Evolutionary conservation across 2,329 filamentous ascomycete species (phyloP), one percentile per base, ranked within the genome.

Genomic region (Neonectria ditissima): DNA sequence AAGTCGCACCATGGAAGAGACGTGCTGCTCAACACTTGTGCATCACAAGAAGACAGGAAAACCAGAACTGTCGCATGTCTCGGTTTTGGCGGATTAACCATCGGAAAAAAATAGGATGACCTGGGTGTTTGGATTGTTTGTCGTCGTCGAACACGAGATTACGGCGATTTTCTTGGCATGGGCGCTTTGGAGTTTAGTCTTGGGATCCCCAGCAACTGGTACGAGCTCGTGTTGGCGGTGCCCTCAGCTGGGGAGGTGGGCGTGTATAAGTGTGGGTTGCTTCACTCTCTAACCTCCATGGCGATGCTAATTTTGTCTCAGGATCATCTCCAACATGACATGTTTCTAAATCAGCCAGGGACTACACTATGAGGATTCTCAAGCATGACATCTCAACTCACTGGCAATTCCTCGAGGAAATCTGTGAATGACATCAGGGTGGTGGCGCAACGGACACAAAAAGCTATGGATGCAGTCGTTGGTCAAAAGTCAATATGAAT

Each of bases 391-490:
- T 32, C 47, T 32, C 26, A 50, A 50, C 28, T 50, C 28, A 20
- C n/a, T n/a, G 22, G 14, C 9, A 9, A 8, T 20, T 20, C n/a
- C 26, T 50, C 16, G 13, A 32, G 16, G 16, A 11, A 8, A 20
- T 22, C 28, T 20, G n/a, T 11, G 28, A 32, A 20, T 13, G 47
- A n/a, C 6, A 14, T 34, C 11, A 34, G 37, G n/a, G 20, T 7
- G 28, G n/a, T 34, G 28, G 47, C 47, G 28, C n/a, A 50, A 50
- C 37, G 45, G 26, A 28, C 28, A 50, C 10, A 32, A 50, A 30
- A 30, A 16, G n/a, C 20, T 55, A 30, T 43, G 41, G 52, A 30
- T 44, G 24, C 14, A 48, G 55, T 16, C 55, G 55, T 53, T 30
- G 30, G 45, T 43, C 32, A 45, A 41, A 28, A 41, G 26, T 52